Evolutionary conservation across 2,329 filamentous ascomycete genomes (phyloP).

Genomic region (Tolypocladium guangdongense): DNA sequence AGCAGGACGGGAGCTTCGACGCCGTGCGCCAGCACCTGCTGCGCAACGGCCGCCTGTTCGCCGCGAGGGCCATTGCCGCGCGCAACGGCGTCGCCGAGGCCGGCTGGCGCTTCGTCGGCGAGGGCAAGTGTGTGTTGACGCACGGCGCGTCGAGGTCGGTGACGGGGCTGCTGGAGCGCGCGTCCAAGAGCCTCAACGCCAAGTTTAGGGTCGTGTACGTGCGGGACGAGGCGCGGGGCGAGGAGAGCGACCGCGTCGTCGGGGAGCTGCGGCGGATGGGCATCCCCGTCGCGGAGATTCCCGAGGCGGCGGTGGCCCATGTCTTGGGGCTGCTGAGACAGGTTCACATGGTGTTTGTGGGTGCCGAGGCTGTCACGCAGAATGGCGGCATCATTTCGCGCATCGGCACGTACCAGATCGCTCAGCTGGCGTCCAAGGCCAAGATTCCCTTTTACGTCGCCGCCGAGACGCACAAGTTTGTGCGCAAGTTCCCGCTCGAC

Average conservation of each 20-base stretch:
- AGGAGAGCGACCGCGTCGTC: conserved; percentile 63
- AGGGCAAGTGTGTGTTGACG: conserved; percentile 75
- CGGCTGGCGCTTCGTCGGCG: conserved; percentile 66
- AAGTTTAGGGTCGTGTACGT: conserved; percentile 82
- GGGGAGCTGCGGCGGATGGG: conserved; percentile 58
- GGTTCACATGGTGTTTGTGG: conserved; percentile 57
- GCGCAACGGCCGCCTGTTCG: conserved; percentile 78
- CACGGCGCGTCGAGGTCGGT: conserved; percentile 84
- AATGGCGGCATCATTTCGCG: conserved; percentile 88
- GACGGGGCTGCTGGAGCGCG: conserved; percentile 61
- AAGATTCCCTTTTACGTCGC: conserved; percentile 82
- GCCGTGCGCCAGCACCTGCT: conserved; percentile 74
- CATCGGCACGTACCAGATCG: conserved; percentile 79
- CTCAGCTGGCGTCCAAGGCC: conserved; percentile 58
- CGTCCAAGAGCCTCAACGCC: conserved; percentile 44
- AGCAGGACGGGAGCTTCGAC: conserved; percentile 54
- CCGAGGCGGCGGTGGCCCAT: conserved; percentile 62
- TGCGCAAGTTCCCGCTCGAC: conserved; percentile 70
- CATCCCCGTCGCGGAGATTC: conserved; percentile 61
- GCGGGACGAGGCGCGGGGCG: conserved; percentile 39
- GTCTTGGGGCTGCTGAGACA: conserved; percentile 45
- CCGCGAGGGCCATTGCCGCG: conserved; percentile 73
- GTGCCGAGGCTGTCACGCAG: conserved; percentile 80
- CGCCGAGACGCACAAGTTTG: conserved; percentile 94
- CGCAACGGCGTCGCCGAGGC: conserved; percentile 72